Conservation (phyloP, 192 early-diverging fungal genomes). For the Dimargaris cristalligena region DNA sequence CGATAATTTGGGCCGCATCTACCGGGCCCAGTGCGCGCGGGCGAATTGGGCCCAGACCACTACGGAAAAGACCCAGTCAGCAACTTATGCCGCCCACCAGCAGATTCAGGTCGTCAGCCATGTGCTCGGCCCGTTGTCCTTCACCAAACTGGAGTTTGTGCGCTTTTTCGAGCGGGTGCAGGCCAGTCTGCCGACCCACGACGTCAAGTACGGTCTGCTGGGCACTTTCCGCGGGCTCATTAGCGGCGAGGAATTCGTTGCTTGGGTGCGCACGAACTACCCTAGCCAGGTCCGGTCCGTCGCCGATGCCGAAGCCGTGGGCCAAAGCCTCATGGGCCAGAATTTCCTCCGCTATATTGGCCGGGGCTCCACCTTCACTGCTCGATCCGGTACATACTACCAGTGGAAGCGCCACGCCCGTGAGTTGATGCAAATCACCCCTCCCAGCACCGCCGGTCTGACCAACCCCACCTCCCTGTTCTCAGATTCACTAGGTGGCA, state of each 20-base stretch:
- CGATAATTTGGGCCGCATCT: not conserved
- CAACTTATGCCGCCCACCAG: not conserved
- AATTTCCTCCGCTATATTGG: conserved; percentile 51
- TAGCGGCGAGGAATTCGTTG: conserved; percentile 44
- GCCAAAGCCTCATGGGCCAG: conserved; percentile 45
- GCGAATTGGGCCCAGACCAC: not conserved
- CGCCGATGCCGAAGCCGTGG: conserved; percentile 44
- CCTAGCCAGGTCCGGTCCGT: conserved; percentile 36
- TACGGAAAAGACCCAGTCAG: not conserved
- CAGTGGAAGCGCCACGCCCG: conserved; percentile 51
- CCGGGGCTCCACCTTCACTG: conserved; percentile 48
- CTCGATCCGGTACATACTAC: conserved; percentile 40
- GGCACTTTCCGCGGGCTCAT: conserved; percentile 42
- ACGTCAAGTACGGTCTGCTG: conserved; percentile 50
- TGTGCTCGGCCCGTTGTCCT: conserved; percentile 35
- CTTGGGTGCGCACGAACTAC: conserved; percentile 54
- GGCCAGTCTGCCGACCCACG: conserved; percentile 36
- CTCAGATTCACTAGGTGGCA: no score
- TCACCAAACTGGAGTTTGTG: conserved; percentile 42
- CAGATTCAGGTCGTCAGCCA: conserved; percentile 13
- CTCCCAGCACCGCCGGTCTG: no score
- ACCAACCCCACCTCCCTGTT: no score
- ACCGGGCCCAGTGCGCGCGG: conserved; percentile 7
- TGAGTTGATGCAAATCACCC: no score
- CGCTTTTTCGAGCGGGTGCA: conserved; percentile 44